A percentile compares a stretch with the other conserved stretches of the same genome.
phyloP scores from a whole-genome alignment of 1,139 yeast species.

The Nakaseomyces kungkrabaensis region DNA sequence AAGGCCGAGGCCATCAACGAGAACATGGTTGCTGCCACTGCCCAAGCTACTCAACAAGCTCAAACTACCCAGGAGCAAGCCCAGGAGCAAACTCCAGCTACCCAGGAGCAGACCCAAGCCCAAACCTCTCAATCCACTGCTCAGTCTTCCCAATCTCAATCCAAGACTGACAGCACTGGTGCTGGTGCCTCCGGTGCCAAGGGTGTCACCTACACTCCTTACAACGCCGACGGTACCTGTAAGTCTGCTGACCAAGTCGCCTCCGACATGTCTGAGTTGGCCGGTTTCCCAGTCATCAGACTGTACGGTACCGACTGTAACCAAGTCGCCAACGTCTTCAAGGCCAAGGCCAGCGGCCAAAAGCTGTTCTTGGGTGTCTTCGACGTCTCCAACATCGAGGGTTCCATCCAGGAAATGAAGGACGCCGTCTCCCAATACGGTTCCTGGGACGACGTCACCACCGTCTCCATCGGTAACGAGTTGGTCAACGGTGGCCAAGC shows the following conservation, averaged over 20 bases:
- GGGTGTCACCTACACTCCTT: conserved; percentile 81
- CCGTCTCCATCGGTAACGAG: conserved; percentile 77
- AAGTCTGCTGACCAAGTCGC: conserved; percentile 51
- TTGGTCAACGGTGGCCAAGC: conserved; percentile 62
- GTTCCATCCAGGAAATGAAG: conserved; percentile 43
- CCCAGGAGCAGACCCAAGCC: conserved; percentile 3
- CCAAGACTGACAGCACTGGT: conserved; percentile 14
- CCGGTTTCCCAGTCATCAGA: conserved; percentile 55
- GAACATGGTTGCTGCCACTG: conserved; percentile 14
- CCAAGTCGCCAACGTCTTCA: conserved; percentile 62
- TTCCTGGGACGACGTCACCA: conserved; percentile 60
- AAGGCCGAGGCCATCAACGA: conserved; percentile 16
- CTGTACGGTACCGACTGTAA: conserved; percentile 76
- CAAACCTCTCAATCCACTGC: too few species aligned
- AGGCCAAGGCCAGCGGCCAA: conserved; percentile 51
- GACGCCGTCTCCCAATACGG: conserved; percentile 47
- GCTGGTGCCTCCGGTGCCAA: conserved; percentile 34
- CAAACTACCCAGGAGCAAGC: neutral
- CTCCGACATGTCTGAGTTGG: conserved; percentile 47
- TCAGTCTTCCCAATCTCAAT: too few species aligned
- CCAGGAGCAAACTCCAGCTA: conserved; percentile 15
- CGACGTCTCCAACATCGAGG: conserved; percentile 44
- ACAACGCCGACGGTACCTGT: conserved; percentile 61
- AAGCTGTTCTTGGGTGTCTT: conserved; percentile 64
- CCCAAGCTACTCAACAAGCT: conserved; percentile 8